Evolutionary conservation across 169 alveolate genomes (phyloP), one percentile per base, ranked within the genome.

Genomic region (Toxoplasma gondii): DNA sequence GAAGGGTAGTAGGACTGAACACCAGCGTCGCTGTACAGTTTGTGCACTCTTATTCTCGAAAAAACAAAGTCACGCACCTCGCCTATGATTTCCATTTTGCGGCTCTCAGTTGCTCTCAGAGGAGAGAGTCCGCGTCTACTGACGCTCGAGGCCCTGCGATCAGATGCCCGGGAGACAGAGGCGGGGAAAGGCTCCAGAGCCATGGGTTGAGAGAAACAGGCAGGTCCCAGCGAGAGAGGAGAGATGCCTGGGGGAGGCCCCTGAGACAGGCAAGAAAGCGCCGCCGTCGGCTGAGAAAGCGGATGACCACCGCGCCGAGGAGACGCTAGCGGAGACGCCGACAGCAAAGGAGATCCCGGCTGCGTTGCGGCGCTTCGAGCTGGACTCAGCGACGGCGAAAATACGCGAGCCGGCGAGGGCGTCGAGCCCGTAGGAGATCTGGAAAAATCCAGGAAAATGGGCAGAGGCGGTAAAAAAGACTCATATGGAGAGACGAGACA

Each of bases 31-130:
- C n/a, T n/a, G n/a, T n/a, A n/a, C n/a, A n/a, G n/a, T n/a, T n/a
- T n/a, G n/a, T n/a, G n/a, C n/a, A n/a, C n/a, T n/a, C n/a, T n/a
- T n/a, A n/a, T n/a, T n/a, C n/a, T n/a, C n/a, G n/a, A n/a, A n/a
- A n/a, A n/a, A n/a, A n/a, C n/a, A n/a, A n/a, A n/a, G n/a, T n/a
- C 74, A 64, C 74, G 74, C 7, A 78, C 86, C 86, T 78, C 86
- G 39, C 86, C 86, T 1, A 78, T 78, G 86, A 78, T 78, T n/a
- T 78, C 86, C 86, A 78, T 78, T 45, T 10, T n/a, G 9, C 86
- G 39, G 49, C 44, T n/a, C 86, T 78, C 86, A 17, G 39, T 10
- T 17, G n/a, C 43, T 19, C 86, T 41, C 1, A n/a, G 49, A 41
- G 49, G 86, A 17, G 49, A 78, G 45, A 36, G 58, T 49, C 58